A percentile compares a stretch with the other conserved stretches of the same genome.
Conservation (phyloP, 169 alveolate species). For the Plasmodium cynomolgi region DNA sequence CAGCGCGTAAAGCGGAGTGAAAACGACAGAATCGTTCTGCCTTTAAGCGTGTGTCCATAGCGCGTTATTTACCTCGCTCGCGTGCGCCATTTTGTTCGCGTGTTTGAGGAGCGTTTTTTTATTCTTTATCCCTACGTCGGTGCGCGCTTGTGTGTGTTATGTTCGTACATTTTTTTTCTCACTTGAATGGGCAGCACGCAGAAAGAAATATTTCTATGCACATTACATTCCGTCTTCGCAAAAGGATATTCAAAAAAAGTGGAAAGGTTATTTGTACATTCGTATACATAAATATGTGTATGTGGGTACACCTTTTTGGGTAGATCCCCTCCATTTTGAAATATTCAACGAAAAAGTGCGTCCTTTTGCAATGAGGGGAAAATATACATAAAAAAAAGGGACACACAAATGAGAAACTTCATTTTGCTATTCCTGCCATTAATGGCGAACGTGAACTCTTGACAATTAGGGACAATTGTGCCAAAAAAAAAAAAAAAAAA, state of each 20-base stretch:
- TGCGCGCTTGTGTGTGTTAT: neutral
- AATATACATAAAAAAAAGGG: neutral
- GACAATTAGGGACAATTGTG: neutral
- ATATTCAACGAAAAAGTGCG: neutral
- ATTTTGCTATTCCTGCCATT: neutral
- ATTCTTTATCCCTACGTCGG: neutral
- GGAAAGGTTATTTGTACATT: neutral
- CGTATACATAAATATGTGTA: neutral
- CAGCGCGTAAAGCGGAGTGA: neutral
- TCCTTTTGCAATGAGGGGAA: neutral
- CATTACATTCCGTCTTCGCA: neutral
- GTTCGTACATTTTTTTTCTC: neutral
- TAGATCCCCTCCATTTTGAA: neutral
- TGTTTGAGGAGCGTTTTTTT: neutral
- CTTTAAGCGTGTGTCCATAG: neutral
- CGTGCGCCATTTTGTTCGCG: neutral
- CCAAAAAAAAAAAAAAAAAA: neutral
- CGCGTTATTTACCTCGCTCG: neutral
- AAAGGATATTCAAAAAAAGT: neutral
- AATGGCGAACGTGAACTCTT: neutral
- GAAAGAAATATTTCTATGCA: neutral
- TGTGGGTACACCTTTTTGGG: neutral
- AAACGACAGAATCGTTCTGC: constrained; percentile 10
- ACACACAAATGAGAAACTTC: neutral
- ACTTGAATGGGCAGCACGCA: neutral